Percentiles rank a stretch among this genome's conserved stretches.
Evolutionary conservation across 805 yeast species (phyloP).

Genomic region (Kuraishia borneana): DNA sequence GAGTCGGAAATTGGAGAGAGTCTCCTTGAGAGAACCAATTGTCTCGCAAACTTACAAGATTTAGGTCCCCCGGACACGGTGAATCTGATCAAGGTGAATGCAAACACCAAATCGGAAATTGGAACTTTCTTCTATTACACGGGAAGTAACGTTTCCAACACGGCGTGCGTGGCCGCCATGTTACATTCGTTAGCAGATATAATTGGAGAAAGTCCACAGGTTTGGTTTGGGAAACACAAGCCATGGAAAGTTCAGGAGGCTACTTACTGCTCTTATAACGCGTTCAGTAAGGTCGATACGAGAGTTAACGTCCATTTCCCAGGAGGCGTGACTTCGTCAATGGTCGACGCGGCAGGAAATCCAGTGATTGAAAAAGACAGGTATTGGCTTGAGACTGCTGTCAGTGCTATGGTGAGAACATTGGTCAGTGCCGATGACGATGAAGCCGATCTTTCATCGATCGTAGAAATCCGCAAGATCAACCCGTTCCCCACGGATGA

Average conservation of each 20-base stretch:
- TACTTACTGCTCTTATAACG: conserved; percentile 55
- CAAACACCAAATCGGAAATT: conserved; percentile 36
- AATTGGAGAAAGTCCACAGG: conserved; percentile 49
- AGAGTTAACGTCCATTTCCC: conserved; percentile 67
- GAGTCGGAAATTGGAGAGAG: conserved; percentile 42
- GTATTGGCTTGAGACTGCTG: conserved; percentile 52
- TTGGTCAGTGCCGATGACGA: conserved; percentile 61
- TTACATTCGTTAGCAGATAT: conserved; percentile 57
- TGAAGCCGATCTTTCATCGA: conserved; percentile 54
- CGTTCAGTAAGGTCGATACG: conserved; percentile 52
- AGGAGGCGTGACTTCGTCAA: conserved; percentile 52
- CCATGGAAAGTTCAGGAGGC: conserved; percentile 64
- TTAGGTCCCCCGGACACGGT: conserved; percentile 67
- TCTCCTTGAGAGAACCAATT: conserved; percentile 50
- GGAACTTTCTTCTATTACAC: conserved; percentile 67
- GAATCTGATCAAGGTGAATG: conserved; percentile 29
- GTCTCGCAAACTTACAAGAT: conserved; percentile 48
- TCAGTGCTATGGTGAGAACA: conserved; percentile 66
- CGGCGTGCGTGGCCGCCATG: conserved; percentile 71
- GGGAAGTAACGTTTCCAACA: conserved; percentile 66
- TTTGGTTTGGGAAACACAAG: conserved; percentile 72
- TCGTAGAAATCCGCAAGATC: conserved; percentile 77
- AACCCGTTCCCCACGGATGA: conserved; percentile 55
- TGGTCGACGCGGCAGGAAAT: conserved; percentile 38
- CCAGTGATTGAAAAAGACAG: conserved; percentile 35